phyloP scores from a whole-genome alignment of 208 protist genomes.

The Acanthamoeba healyi region DNA sequence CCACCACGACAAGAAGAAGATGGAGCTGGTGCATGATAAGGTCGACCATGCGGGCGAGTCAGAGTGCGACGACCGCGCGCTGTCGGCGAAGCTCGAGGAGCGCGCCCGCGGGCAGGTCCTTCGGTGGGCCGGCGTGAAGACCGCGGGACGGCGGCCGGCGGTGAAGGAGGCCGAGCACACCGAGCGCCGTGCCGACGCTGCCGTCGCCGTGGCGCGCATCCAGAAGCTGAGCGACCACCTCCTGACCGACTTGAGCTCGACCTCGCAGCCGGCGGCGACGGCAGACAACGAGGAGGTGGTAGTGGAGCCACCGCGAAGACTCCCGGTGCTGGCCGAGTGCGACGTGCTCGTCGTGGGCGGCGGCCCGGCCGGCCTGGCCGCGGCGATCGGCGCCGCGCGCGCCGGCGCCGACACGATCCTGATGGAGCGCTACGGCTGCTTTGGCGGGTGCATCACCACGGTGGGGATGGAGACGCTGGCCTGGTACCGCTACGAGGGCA shows the following conservation, averaged over 20 bases:
- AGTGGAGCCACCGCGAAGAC: not conserved
- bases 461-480: conserved; percentile 55
- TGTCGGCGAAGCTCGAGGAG: conserved; percentile 56
- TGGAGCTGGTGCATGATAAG: too few species aligned
- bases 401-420: conserved; percentile 45
- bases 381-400: conserved; percentile 31
- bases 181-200: conserved; percentile 15
- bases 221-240: conserved; percentile 14
- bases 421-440: conserved; percentile 52
- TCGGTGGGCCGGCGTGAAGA: conserved; percentile 24
- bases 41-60: too few species aligned
- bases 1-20: too few species aligned
- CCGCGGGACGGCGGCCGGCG: not conserved
- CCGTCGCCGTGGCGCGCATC: not conserved
- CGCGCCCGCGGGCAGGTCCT: conserved; percentile 30
- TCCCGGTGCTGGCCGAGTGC: not conserved
- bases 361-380: conserved; percentile 25
- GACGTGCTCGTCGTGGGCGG: conserved; percentile 52
- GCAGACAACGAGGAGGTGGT: not conserved
- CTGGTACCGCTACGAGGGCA: conserved; percentile 53
- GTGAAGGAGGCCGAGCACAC: conserved; percentile 43
- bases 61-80: too few species aligned
- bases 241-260: not conserved
- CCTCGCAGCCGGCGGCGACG: not conserved
- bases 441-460: conserved; percentile 33